Base-by-base conservation (phyloP, 1,284 basidiomycete genomes). In the Puccinia brachypodii region DNA sequence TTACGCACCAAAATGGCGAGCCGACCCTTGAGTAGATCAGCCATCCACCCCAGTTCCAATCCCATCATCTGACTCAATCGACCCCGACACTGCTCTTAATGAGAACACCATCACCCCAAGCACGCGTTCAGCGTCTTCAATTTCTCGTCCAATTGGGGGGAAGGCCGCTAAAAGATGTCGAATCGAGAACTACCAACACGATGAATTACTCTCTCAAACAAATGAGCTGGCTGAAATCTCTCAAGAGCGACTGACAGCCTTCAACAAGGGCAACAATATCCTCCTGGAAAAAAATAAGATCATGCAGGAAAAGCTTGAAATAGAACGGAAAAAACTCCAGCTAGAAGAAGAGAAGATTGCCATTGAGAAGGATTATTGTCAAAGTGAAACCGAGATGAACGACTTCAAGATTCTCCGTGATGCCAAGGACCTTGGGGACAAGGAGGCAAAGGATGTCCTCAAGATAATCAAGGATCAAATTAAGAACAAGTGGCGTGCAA, bases 401-500 rank as follows among this genome's bases (percentile, higher is more conserved):
- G 22, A 66, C 2, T 38, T 66, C 31, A 66, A 50, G 47, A 36
- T 28, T 4, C 58, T 62, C 58, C 25, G 33, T 62, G 58, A 69
- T 6, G 33, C 33, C 36, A 11, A 69, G 11, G 33, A 69, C 9
- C 11, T 19, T 42, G 38, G 7, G 25, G 66, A 69, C 36, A 36
- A 69, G 22, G 40, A 69, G 3, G 40, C 9, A n/a, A 69, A 69
- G 36, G 66, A 69, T 3, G 33, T 69, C n/a, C 13, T 69, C 36
- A 38, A 38, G 40, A 40, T 69, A 14, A 69, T 69, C 28, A 69
- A 69, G 40, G 28, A 69, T 33, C 6, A 38, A 69, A 69, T 69
- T 11, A 38, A 69, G n/a, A 69, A 69, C 9, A 69, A 69, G 9
- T 38, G 40, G 7, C 19, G 40, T 38, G 33, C 25, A 40, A 69